These are phyloP conservation scores for Phymatotrichopsis omnivora DNA, from an alignment of 2,329 filamentous ascomycete genomes.

Conservation along the genomic window DNA sequence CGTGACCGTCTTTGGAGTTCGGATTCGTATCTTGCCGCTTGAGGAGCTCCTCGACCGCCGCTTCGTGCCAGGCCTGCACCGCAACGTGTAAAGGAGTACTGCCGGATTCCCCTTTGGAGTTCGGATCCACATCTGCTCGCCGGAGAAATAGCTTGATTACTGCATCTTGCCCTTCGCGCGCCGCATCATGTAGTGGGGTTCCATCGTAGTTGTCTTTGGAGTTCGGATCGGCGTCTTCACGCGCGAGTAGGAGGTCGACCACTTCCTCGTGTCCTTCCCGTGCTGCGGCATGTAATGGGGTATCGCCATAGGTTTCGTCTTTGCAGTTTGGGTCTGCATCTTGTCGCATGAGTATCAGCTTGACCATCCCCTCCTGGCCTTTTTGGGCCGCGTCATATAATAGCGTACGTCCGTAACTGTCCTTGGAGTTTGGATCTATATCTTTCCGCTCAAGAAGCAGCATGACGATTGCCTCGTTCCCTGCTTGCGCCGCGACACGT, in stretches of 20 bases:
- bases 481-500: neutral
- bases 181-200: neutral
- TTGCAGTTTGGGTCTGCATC: neutral
- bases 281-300: neutral
- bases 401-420: neutral
- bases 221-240: neutral
- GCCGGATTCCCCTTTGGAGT: neutral
- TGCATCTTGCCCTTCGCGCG: no score
- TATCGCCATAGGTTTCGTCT: neutral
- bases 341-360: neutral
- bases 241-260: neutral
- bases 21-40: neutral
- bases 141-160: no score
- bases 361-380: neutral
- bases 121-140: constrained; percentile 5
- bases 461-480: neutral
- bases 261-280: neutral
- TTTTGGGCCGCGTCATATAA: neutral
- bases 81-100: neutral
- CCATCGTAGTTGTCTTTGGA: neutral
- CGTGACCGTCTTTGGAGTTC: constrained; percentile 10
- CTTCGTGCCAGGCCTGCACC: neutral
- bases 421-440: constrained; percentile 1
- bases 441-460: neutral
- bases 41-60: neutral